Conservation (phyloP, 73 alveolate species). For the Halteria grandinella region DNA sequence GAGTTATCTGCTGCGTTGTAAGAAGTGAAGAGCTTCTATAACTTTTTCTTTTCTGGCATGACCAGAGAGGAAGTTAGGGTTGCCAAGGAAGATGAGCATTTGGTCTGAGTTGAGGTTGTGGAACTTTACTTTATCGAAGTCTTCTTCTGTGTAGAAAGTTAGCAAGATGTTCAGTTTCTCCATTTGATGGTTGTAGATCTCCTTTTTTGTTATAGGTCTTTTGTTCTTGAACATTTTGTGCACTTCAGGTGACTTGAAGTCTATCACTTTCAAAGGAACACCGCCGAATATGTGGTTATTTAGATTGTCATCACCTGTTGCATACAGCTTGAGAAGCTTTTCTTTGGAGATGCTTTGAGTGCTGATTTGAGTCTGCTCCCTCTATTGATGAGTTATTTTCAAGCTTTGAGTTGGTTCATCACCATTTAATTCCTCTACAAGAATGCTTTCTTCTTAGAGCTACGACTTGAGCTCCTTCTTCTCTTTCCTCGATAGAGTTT, state of each 20-base stretch:
- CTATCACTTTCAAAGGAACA: conserved; percentile 23
- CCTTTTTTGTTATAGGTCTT: conserved; percentile 44
- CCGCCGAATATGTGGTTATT: conserved; percentile 40
- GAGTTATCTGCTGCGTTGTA: conserved; percentile 21
- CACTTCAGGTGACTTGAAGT: conserved; percentile 48
- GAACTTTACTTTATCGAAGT: conserved; percentile 17
- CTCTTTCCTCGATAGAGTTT: not conserved
- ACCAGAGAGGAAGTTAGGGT: conserved; percentile 2
- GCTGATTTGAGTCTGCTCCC: not conserved
- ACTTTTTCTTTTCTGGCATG: conserved; percentile 44
- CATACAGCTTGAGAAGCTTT: conserved; percentile 1
- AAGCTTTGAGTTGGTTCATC: not conserved
- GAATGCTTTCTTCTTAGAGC: no score
- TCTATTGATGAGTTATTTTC: not conserved
- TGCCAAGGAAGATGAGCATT: conserved; percentile 5
- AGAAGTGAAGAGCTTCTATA: conserved; percentile 26
- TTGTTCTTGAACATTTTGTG: conserved; percentile 39
- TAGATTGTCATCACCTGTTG: conserved; percentile 27
- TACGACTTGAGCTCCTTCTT: not conserved
- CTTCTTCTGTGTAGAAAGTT: not conserved
- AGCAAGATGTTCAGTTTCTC: conserved; percentile 33
- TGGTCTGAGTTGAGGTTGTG: conserved; percentile 36
- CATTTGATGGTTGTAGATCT: conserved; percentile 21
- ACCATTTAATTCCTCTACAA: not conserved
- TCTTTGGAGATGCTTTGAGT: not conserved